These are phyloP conservation scores for Aaosphaeria pasadenensis DNA, from an alignment of 2,329 filamentous ascomycete genomes.

Conservation along the genomic window DNA sequence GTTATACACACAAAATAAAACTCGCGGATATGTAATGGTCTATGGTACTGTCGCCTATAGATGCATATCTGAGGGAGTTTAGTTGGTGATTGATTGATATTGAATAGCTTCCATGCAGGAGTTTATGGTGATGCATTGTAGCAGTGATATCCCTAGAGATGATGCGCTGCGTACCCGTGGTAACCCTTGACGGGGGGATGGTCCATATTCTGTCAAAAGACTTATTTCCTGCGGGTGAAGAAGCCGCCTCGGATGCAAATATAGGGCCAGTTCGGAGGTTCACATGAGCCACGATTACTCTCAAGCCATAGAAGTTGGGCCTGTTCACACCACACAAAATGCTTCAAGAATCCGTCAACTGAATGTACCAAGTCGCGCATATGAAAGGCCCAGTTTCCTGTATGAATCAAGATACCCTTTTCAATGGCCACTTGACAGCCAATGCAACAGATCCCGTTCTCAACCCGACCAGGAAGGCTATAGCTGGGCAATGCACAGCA, in stretches of 20 bases:
- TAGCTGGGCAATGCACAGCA: conserved; percentile 27
- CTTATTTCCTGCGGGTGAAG: neutral
- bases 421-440: conserved; percentile 9
- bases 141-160: too few species aligned
- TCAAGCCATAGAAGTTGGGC: conserved; percentile 30
- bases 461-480: conserved; percentile 19
- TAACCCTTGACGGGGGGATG: too few species aligned
- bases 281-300: neutral
- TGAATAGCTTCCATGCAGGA: too few species aligned
- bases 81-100: too few species aligned
- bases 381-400: conserved; percentile 12
- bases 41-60: too few species aligned
- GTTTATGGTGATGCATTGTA: too few species aligned
- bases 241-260: conserved; percentile 2
- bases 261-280: neutral
- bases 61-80: too few species aligned
- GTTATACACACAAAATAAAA: too few species aligned
- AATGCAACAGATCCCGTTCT: conserved; percentile 31
- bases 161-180: too few species aligned
- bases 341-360: conserved; percentile 27
- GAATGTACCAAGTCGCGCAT: conserved; percentile 27
- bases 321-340: conserved; percentile 36
- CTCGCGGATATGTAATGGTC: too few species aligned
- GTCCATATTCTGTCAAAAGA: neutral
- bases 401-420: conserved; percentile 10